phyloP scores from a whole-genome alignment of 768 basidiomycete species.

The Nidularia pulvinata region DNA sequence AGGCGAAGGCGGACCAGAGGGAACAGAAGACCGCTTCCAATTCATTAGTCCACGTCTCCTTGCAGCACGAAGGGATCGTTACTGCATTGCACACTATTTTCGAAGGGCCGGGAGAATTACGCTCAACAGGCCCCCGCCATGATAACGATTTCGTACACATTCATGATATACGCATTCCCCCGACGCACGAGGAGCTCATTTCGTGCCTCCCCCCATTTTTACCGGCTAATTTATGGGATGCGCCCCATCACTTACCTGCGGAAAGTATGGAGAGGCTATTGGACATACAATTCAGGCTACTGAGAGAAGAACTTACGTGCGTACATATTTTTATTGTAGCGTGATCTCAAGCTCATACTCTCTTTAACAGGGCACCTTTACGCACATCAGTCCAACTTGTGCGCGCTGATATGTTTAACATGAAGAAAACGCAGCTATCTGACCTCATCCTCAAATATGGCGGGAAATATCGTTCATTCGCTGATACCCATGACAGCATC shows the following conservation, averaged over 20 bases:
- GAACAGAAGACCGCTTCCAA: not conserved
- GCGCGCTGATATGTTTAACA: slow-evolving; percentile 36
- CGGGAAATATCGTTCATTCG: slow-evolving; percentile 53
- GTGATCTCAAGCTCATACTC: not conserved
- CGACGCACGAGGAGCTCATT: slow-evolving; percentile 67
- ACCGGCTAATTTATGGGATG: slow-evolving; percentile 56
- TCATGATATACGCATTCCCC: slow-evolving; percentile 60
- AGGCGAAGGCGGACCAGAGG: slow-evolving; percentile 23
- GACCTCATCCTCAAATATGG: slow-evolving; percentile 50
- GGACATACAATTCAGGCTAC: slow-evolving; percentile 74
- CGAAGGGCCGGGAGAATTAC: slow-evolving; percentile 54
- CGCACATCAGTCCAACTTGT: slow-evolving; percentile 50
- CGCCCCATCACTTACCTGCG: slow-evolving; percentile 59
- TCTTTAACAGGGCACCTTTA: slow-evolving; percentile 43
- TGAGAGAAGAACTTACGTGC: slow-evolving; percentile 73
- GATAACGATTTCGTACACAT: slow-evolving; percentile 68
- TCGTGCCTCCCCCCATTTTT: slow-evolving; percentile 50
- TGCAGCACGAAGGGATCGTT: slow-evolving; percentile 27
- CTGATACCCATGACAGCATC: slow-evolving; percentile 39
- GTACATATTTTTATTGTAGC: slow-evolving; percentile 10
- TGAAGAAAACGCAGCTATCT: slow-evolving; percentile 33
- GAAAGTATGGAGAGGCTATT: slow-evolving; percentile 65
- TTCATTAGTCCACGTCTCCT: not conserved
- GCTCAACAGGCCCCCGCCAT: slow-evolving; percentile 54
- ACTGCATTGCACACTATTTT: slow-evolving; percentile 38